Evolutionary conservation across 495 filamentous ascomycete genomes (phyloP).

Genomic region (Cercophora scortea): DNA sequence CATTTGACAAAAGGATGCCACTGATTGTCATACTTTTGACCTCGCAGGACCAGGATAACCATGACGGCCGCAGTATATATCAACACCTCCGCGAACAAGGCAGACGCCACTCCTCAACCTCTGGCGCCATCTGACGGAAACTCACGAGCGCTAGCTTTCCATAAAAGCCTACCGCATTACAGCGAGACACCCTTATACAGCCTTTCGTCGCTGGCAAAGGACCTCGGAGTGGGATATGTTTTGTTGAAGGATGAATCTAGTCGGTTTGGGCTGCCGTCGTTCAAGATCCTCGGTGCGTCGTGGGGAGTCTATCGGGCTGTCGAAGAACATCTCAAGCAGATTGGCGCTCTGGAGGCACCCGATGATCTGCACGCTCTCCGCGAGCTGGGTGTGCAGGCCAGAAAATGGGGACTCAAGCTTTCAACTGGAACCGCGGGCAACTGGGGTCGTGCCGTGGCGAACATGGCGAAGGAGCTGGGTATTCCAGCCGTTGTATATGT

Average conservation of each 20-base stretch:
- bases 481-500: slow-evolving; percentile 49
- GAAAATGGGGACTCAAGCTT: slow-evolving; percentile 19
- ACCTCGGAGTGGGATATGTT: slow-evolving; percentile 47
- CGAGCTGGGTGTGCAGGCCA: slow-evolving; percentile 16
- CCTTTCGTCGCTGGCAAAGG: slow-evolving; percentile 43
- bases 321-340: slow-evolving; percentile 23
- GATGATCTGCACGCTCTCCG: slow-evolving; percentile 40
- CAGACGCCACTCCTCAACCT: background rate
- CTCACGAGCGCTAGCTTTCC: slow-evolving; percentile 26
- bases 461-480: slow-evolving; percentile 50
- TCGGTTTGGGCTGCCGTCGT: slow-evolving; percentile 57
- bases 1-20: no score
- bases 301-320: slow-evolving; percentile 59
- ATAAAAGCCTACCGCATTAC: slow-evolving; percentile 45
- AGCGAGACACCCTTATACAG: slow-evolving; percentile 39
- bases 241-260: slow-evolving; percentile 53
- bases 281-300: slow-evolving; percentile 73
- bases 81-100: no score
- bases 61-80: no score
- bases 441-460: slow-evolving; percentile 61
- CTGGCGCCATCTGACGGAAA: background rate
- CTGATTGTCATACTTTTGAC: no score
- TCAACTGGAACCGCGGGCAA: slow-evolving; percentile 62
- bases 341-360: slow-evolving; percentile 15
- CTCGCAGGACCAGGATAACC: no score